Base-by-base conservation (phyloP, 768 basidiomycete species). In the Xerocomus spinulosus region DNA sequence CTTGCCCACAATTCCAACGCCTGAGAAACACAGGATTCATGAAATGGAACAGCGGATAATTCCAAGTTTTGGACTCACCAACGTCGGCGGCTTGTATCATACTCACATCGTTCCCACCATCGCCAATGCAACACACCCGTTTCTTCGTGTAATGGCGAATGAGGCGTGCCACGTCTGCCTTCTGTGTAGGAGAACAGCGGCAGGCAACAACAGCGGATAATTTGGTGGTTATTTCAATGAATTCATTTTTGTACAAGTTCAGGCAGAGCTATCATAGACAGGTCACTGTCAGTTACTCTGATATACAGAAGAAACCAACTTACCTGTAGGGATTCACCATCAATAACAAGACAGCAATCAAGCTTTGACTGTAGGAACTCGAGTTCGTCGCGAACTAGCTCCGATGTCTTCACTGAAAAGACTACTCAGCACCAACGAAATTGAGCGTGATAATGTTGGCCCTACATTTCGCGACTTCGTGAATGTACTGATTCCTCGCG, bases 71-170 rank as follows among this genome's bases (percentile, higher is more conserved):
- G 14, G 25, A 82, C 92, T 64, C 40, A 92, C 93, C 95, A 49
- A 99, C 93, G 60, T 98, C 92, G 3, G 96, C 96, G 2, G 96
- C 96, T 62, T 98, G 96, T 52, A 99, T 99, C 96, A 99, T 99
- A 66, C 90, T 92, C 53, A 99, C 96, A 64, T 99, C 96, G 66
- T 99, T 99, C 4, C 96, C 96, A 28, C 96, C 96, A 70, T 99
- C 96, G 2, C 96, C 96, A 49, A 98, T 98, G 63, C 96, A 98
- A 66, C 95, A 98, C 0, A 99, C 95, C 0, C 95, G 82, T 67
- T 97, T 98, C 70, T 83, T 87, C 3, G 95, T 96, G 62, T 85
- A 83, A 15, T 79, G 74, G 7, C 96, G 85, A 52, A 99, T 98
- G 29, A 99, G 73, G 4, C 92, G 81, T 0, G 96, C 95, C 4